These are phyloP conservation scores for Coemansia aciculifera DNA, from an alignment of 192 early-diverging fungal genomes.

Conservation along the genomic window DNA sequence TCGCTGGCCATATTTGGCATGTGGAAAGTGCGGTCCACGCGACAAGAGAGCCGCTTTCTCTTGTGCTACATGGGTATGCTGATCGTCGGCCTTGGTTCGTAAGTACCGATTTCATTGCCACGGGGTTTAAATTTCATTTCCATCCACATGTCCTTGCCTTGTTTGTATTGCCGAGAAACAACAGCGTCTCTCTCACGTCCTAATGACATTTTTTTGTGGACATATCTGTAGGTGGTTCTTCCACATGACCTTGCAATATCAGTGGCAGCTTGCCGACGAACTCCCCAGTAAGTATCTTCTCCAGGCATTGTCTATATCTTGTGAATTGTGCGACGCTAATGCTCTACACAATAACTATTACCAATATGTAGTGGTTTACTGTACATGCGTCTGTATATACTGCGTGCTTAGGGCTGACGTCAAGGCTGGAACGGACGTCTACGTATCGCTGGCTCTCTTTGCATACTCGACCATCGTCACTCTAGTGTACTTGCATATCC, in stretches of 20 bases:
- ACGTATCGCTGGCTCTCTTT: conserved; percentile 54
- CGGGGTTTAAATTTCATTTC: neutral
- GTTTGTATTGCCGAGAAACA: neutral
- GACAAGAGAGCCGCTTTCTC: conserved; percentile 58
- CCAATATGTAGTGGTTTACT: conserved; percentile 58
- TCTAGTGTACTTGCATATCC: conserved; percentile 62
- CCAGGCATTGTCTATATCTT: neutral
- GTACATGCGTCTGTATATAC: conserved; percentile 57
- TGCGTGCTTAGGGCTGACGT: conserved; percentile 55
- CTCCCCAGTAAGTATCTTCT: conserved; percentile 61
- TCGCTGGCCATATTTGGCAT: conserved; percentile 63
- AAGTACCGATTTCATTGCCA: conserved; percentile 33
- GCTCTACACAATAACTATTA: neutral
- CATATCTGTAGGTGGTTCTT: conserved; percentile 60
- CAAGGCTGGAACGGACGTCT: conserved; percentile 43
- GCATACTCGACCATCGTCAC: conserved; percentile 60
- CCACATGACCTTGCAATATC: conserved; percentile 74
- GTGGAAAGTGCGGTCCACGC: conserved; percentile 51
- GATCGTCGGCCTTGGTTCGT: conserved; percentile 70
- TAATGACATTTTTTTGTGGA: conserved; percentile 1
- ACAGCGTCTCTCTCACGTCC: neutral
- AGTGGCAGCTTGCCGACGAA: conserved; percentile 78
- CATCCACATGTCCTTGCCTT: neutral
- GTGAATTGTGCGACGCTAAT: conserved; percentile 32
- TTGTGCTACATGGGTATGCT: conserved; percentile 62